Evolutionary conservation across 345 rosid species (phyloP).

Genomic region (Heritiera littoralis): DNA sequence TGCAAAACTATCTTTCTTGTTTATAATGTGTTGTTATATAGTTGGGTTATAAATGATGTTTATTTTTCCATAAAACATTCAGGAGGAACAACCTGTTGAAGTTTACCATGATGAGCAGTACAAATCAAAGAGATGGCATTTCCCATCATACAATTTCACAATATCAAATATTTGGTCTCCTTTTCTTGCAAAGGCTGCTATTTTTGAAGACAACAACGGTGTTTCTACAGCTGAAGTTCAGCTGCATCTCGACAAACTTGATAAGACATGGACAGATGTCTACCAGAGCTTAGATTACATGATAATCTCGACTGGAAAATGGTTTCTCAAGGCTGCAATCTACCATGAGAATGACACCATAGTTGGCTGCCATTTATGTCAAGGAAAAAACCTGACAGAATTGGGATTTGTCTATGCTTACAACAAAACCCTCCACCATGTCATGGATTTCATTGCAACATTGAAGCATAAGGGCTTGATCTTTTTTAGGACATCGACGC

Average conservation of each 20-base stretch:
- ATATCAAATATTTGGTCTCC: constrained; percentile 88
- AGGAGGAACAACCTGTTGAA: constrained; percentile 78
- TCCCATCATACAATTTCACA: constrained; percentile 64
- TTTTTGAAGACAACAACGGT: constrained; percentile 85
- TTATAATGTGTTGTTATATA: background rate
- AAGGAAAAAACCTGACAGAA: constrained; percentile 59
- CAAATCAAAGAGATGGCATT: constrained; percentile 78
- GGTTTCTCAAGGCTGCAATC: constrained; percentile 88
- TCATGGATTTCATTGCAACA: constrained; percentile 58
- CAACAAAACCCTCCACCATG: constrained; percentile 54
- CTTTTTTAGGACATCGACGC: constrained; percentile 82
- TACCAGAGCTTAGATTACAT: constrained; percentile 60
- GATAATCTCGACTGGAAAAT: constrained; percentile 89
- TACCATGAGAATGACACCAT: constrained; percentile 68
- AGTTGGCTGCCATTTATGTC: constrained; percentile 82
- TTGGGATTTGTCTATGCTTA: constrained; percentile 78
- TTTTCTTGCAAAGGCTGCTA: constrained; percentile 81
- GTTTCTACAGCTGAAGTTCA: constrained; percentile 75
- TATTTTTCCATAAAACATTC: constrained; percentile 18
- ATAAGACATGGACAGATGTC: constrained; percentile 61
- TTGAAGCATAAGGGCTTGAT: constrained; percentile 54
- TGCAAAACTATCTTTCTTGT: background rate
- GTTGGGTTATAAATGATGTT: background rate
- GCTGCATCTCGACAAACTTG: constrained; percentile 80
- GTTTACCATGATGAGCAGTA: constrained; percentile 82